A percentile compares a stretch with the other conserved stretches of the same genome.
phyloP scores from a whole-genome alignment of 805 yeast genomes.

The Candida glaebosa region DNA sequence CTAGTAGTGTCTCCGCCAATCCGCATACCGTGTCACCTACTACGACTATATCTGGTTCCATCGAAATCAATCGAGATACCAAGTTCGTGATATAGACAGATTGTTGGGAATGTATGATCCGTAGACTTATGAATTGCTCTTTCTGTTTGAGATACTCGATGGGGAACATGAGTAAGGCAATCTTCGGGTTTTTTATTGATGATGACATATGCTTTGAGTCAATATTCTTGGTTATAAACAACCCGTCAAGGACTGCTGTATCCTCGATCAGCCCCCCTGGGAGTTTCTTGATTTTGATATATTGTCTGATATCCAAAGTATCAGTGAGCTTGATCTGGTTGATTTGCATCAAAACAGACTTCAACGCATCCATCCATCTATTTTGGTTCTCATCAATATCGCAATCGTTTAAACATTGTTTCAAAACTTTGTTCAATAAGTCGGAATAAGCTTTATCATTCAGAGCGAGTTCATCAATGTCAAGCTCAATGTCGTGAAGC shows the following conservation, averaged over 20 bases:
- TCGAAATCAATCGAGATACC: constrained; percentile 70
- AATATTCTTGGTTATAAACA: constrained; percentile 77
- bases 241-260: constrained; percentile 66
- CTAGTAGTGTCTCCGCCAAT: constrained; percentile 66
- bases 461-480: background rate
- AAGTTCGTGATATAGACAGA: constrained; percentile 77
- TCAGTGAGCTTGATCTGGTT: constrained; percentile 65
- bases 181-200: constrained; percentile 60
- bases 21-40: constrained; percentile 82
- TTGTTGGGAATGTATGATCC: constrained; percentile 84
- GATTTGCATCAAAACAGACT: constrained; percentile 49
- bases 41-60: constrained; percentile 75
- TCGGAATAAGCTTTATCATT: constrained; percentile 22
- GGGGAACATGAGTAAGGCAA: constrained; percentile 83
- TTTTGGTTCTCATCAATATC: constrained; percentile 41
- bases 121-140: constrained; percentile 76
- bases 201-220: constrained; percentile 80
- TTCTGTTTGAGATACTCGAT: constrained; percentile 77
- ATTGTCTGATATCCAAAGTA: constrained; percentile 81
- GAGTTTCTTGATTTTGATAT: constrained; percentile 80
- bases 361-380: constrained; percentile 59
- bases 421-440: constrained; percentile 50
- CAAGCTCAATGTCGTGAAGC: background rate
- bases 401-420: constrained; percentile 63
- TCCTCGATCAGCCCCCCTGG: constrained; percentile 69